phyloP scores from a whole-genome alignment of 192 early-diverging fungal genomes.

The Coemansia biformis region DNA sequence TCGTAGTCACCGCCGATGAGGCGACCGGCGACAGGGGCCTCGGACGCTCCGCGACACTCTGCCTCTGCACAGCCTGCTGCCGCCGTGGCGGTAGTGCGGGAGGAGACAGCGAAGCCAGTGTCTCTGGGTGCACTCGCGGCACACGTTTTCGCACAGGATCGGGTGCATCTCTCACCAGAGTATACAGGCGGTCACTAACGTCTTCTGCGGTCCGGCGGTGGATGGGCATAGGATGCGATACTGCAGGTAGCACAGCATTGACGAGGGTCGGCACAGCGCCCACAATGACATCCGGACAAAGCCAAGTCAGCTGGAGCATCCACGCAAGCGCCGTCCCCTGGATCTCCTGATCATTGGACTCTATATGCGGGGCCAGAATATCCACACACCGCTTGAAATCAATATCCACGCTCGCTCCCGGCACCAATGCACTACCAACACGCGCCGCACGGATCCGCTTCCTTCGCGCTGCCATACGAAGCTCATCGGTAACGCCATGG shows the following conservation, averaged over 20 bases:
- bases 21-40: constrained; percentile 14
- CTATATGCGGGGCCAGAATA: constrained; percentile 79
- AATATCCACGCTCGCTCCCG: constrained; percentile 36
- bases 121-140: no score
- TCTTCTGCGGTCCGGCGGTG: constrained; percentile 75
- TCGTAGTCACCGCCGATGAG: constrained; percentile 8
- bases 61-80: background rate
- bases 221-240: constrained; percentile 66
- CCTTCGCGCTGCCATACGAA: constrained; percentile 41
- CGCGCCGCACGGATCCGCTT: constrained; percentile 31
- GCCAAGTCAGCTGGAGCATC: constrained; percentile 83
- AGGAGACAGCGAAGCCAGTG: no score
- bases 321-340: constrained; percentile 88
- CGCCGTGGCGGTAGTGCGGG: no score
- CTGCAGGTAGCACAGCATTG: constrained; percentile 75
- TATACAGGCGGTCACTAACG: constrained; percentile 73
- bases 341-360: constrained; percentile 71
- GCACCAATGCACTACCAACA: constrained; percentile 13
- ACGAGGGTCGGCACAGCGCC: constrained; percentile 77
- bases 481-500: constrained; percentile 23
- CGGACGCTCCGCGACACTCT: background rate
- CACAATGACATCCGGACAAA: constrained; percentile 79
- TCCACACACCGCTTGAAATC: constrained; percentile 79
- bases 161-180: constrained; percentile 63
- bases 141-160: constrained; percentile 30